Conservation (phyloP, 192 early-diverging fungal species). For the Rhizophagus prolifer region DNA sequence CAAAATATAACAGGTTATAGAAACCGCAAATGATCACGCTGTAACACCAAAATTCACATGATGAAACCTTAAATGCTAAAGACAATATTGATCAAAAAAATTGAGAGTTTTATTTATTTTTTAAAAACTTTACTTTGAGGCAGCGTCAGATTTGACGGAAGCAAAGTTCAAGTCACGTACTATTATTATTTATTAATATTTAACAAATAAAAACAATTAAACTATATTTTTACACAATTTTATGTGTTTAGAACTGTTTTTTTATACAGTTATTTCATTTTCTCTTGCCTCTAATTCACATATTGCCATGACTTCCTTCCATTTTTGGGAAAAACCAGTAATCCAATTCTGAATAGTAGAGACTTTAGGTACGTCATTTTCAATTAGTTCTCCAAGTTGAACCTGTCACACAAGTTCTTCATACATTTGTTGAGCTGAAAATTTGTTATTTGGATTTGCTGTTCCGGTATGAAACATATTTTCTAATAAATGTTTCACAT, state of each 20-base stretch:
- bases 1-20: too few species aligned
- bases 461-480: constrained; percentile 3
- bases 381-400: neutral
- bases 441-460: neutral
- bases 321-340: neutral
- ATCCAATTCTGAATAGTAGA: constrained; percentile 6
- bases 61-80: neutral
- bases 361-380: neutral
- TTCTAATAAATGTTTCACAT: neutral
- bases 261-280: neutral
- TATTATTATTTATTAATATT: neutral
- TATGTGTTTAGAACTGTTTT: too few species aligned
- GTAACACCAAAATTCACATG: neutral
- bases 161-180: too few species aligned
- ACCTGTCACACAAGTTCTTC: neutral
- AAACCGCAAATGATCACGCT: too few species aligned
- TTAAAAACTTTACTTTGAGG: neutral
- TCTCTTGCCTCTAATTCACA: neutral
- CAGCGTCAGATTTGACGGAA: neutral
- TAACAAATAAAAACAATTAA: neutral
- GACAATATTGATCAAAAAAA: neutral
- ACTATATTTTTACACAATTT: too few species aligned
- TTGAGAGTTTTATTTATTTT: neutral
- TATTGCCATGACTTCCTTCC: neutral
- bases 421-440: neutral